Base-by-base conservation (phyloP, 306 rosid genomes). In the Vachellia collinsii region DNA sequence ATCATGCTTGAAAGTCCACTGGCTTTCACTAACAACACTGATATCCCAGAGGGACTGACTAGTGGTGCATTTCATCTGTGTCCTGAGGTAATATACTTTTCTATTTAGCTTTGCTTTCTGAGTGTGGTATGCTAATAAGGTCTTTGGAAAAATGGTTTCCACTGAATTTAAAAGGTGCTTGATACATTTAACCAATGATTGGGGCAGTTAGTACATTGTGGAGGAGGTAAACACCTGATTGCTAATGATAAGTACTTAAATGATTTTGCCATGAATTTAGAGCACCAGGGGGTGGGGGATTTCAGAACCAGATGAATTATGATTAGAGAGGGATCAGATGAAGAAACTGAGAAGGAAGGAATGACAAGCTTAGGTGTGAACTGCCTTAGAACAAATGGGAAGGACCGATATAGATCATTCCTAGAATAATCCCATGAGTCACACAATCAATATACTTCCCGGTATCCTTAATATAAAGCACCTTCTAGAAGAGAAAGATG, bases 1-100 rank as follows among this genome's bases (percentile, higher is more conserved):
- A n/a, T n/a, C n/a, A n/a, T n/a, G n/a, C n/a, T n/a, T n/a, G 79
- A 86, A 82, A 85, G 65, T 75, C 73, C 91, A 38, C 77, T 80
- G 69, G 76, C 90, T 69, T 77, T 87, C 44, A 83, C 75, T 72
- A 85, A 86, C 63, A 86, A 80, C 70, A 87, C 88, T 69, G 59
- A 34, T 29, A 79, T 80, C 79, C 90, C 91, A 11, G 47, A 80
- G 53, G 85, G 85, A 51, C 77, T 82, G 41, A 76, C 7, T 46
- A 87, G 75, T 71, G 82, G 66, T 51, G 67, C 72, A 70, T 50
- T 82, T 41, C 88, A 87, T 89, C 94, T 89, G 82, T 93, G 99
- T 81, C 86, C 87, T 37, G 89, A 85, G 98, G 99, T 93, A 89
- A 86, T 66, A 38, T 70, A 16, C 69, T 79, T 41, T 38, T 54